Evolutionary conservation across 2,329 filamentous ascomycete genomes (phyloP).

Genomic region (Monilinia fructigena): DNA sequence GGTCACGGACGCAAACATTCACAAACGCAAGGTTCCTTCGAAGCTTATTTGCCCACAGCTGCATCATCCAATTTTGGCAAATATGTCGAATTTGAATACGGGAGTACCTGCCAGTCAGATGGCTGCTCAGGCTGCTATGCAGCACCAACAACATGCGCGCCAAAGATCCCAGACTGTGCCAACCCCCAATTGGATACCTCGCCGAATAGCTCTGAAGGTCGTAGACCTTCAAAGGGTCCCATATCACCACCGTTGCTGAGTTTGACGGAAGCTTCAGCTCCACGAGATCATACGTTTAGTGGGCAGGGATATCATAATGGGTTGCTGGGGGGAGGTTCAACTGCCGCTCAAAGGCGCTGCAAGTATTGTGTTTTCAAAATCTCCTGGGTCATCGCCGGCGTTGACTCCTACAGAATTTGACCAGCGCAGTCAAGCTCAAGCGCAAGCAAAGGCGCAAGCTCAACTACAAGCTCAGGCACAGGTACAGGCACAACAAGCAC

Average conservation of each 20-base stretch:
- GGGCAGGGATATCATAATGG: slow-evolving; percentile 57
- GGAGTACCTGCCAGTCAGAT: slow-evolving; percentile 68
- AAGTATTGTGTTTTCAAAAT: slow-evolving; percentile 68
- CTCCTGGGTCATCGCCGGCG: slow-evolving; percentile 38
- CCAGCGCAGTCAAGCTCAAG: slow-evolving; percentile 22
- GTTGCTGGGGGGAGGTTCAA: slow-evolving; percentile 57
- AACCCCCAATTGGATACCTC: slow-evolving; percentile 41
- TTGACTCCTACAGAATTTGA: slow-evolving; percentile 42
- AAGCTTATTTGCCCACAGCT: slow-evolving; percentile 66
- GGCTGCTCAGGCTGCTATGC: slow-evolving; percentile 74
- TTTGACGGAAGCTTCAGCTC: slow-evolving; percentile 63
- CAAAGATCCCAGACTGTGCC: slow-evolving; percentile 76
- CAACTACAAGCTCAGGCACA: slow-evolving; percentile 6
- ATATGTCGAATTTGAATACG: slow-evolving; percentile 40
- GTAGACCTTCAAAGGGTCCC: slow-evolving; percentile 45
- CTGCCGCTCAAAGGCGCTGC: slow-evolving; percentile 69
- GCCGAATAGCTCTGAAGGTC: slow-evolving; percentile 30
- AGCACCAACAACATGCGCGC: slow-evolving; percentile 53
- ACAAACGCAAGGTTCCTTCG: slow-evolving; percentile 73
- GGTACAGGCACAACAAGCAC: slow-evolving; percentile 23
- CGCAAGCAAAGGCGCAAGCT: slow-evolving; percentile 5
- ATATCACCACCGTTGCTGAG: slow-evolving; percentile 62
- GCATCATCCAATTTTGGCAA: slow-evolving; percentile 41
- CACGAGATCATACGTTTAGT: slow-evolving; percentile 55
- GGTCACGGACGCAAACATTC: slow-evolving; percentile 65